phyloP scores from a whole-genome alignment of 495 filamentous ascomycete species.

The Oidiodendron maius region DNA sequence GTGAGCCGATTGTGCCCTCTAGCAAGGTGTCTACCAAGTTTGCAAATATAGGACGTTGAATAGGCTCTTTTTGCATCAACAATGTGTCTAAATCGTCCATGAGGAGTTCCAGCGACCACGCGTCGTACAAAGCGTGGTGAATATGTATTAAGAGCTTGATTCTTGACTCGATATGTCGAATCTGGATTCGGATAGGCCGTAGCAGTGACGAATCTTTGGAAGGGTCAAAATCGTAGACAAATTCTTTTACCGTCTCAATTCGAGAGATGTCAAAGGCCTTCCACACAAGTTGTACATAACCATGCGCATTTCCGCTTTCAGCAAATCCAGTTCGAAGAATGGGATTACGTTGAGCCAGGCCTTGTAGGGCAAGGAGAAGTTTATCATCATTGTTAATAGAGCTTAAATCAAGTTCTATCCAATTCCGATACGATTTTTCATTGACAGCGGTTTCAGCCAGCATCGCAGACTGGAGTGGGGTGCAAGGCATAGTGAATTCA shows the following conservation, averaged over 20 bases:
- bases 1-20: constrained; percentile 12
- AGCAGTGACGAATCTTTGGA: constrained; percentile 23
- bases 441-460: constrained; percentile 57
- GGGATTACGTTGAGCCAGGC: constrained; percentile 49
- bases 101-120: constrained; percentile 74
- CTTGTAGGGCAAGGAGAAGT: constrained; percentile 40
- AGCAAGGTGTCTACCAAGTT: constrained; percentile 36
- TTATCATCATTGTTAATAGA: constrained; percentile 16
- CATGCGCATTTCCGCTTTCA: constrained; percentile 30
- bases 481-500: constrained; percentile 53
- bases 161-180: constrained; percentile 30
- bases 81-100: constrained; percentile 53
- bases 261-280: constrained; percentile 33
- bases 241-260: constrained; percentile 30
- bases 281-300: constrained; percentile 61
- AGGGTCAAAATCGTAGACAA: constrained; percentile 18
- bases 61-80: constrained; percentile 21
- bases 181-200: constrained; percentile 35
- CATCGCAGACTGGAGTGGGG: constrained; percentile 72
- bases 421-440: constrained; percentile 63
- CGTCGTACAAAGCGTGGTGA: constrained; percentile 78
- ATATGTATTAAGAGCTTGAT: constrained; percentile 43
- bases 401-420: constrained; percentile 54
- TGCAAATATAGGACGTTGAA: constrained; percentile 44
- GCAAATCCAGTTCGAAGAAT: constrained; percentile 67